phyloP scores from a whole-genome alignment of 73 alveolate species.

The Urostyla sp. region DNA sequence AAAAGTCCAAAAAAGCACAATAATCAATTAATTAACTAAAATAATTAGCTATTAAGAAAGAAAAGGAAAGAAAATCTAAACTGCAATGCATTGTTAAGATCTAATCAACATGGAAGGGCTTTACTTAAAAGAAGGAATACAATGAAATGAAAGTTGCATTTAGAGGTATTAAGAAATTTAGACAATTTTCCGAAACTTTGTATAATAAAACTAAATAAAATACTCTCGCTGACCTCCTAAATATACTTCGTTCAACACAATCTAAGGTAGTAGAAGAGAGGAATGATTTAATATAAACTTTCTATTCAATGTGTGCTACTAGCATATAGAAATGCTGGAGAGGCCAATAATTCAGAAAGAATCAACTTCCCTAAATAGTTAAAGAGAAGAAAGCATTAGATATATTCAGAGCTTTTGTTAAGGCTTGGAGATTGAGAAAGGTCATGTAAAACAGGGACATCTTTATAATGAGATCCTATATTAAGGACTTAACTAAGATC shows the following conservation, averaged over 20 bases:
- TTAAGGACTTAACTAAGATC: constrained; percentile 28
- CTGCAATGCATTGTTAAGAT: constrained; percentile 19
- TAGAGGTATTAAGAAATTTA: constrained; percentile 1
- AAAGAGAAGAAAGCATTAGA: constrained; percentile 9
- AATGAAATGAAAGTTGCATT: neutral
- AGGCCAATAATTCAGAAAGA: neutral
- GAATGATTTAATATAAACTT: neutral
- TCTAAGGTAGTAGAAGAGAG: neutral
- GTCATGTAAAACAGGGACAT: constrained; percentile 35
- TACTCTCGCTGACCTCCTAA: neutral
- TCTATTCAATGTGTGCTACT: constrained; percentile 14
- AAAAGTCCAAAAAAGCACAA: neutral
- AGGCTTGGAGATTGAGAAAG: constrained; percentile 22
- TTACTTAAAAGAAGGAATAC: neutral
- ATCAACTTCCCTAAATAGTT: neutral
- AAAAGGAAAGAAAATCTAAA: constrained; percentile 9
- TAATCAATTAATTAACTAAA: too few relatives aligned
- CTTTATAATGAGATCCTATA: neutral
- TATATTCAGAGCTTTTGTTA: constrained; percentile 18
- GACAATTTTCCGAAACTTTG: neutral
- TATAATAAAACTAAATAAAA: neutral
- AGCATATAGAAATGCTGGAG: constrained; percentile 13
- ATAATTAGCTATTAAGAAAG: constrained; percentile 5
- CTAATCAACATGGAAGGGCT: constrained; percentile 34
- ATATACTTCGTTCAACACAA: neutral